phyloP scores from a whole-genome alignment of 1,284 basidiomycete species.

The Trichosporon sp. region DNA sequence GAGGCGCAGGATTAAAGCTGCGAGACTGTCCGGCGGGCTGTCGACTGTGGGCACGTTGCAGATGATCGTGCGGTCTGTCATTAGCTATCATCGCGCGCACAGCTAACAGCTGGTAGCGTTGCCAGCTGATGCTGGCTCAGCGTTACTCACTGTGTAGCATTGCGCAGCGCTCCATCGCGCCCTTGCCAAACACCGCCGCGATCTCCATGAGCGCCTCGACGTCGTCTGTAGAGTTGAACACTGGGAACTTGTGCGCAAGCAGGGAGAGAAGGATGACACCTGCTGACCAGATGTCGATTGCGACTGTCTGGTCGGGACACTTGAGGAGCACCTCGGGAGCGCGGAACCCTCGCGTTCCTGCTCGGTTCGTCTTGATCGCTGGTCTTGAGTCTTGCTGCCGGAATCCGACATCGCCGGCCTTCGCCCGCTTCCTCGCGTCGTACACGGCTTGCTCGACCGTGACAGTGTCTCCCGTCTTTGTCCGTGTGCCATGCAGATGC shows the following conservation, averaged over 20 bases:
- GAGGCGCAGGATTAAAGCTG: slow-evolving; percentile 70
- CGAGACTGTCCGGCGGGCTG: slow-evolving; percentile 68
- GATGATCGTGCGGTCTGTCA: slow-evolving; percentile 77
- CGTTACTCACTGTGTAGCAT: slow-evolving; percentile 78
- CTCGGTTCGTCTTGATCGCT: slow-evolving; percentile 89
- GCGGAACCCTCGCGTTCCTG: slow-evolving; percentile 93
- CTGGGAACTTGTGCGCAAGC: slow-evolving; percentile 86
- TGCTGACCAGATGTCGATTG: slow-evolving; percentile 95
- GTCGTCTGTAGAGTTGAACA: slow-evolving; percentile 94
- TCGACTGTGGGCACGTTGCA: slow-evolving; percentile 80
- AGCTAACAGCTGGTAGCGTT: too few species aligned
- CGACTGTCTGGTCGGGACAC: slow-evolving; percentile 90
- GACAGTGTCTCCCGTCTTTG: slow-evolving; percentile 44
- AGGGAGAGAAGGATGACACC: slow-evolving; percentile 93
- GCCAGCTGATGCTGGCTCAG: neutral
- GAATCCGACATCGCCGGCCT: slow-evolving; percentile 56
- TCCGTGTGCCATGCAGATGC: slow-evolving; percentile 66
- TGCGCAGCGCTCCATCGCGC: slow-evolving; percentile 81
- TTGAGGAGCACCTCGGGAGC: slow-evolving; percentile 96
- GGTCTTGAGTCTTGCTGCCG: slow-evolving; percentile 62
- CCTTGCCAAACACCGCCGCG: slow-evolving; percentile 79
- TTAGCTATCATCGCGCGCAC: neutral
- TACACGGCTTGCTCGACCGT: slow-evolving; percentile 60
- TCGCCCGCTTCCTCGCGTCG: slow-evolving; percentile 65
- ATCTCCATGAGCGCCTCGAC: slow-evolving; percentile 95